Base-by-base conservation (phyloP, 768 basidiomycete genomes). In the Saitozyma podzolica region DNA sequence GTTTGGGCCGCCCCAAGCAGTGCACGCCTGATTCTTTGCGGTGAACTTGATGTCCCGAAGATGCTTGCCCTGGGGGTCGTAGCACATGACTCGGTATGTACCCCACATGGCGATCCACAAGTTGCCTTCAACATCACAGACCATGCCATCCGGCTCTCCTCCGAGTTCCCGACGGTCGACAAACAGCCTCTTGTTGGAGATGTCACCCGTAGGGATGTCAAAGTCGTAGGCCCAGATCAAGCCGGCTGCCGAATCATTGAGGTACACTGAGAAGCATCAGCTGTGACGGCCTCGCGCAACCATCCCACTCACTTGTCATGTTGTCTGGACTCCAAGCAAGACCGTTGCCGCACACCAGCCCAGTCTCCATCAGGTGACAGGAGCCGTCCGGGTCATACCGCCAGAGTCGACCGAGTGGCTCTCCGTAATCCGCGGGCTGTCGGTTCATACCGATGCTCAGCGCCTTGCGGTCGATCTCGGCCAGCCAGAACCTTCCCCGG, bases 61-160 rank as follows among this genome's bases (percentile, higher is more conserved):
- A 41, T 67, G 65, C 45, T 59, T 50, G 14, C 65, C 65, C 13
- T 48, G 37, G 6, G 62, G 8, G n/a, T 50, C 52, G 45, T 60
- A 67, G 20, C 58, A 59, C 65, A 67, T 67, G 20, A 67, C 65
- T 16, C 65, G 54, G n/a, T 48, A 57, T 17, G 53, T 50, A 2
- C 50, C 65, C 65, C 65, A 67, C 65, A 67, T 67, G 17, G 65
- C 65, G 58, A 67, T 67, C 61, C 61, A 67, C 37, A 67, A 39
- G 45, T 67, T 63, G 11, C 65, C 65, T 29, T 67, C 61, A 37
- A 67, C 55, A 40, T 58, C 56, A 50, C 49, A 59, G 0, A 67
- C 65, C 65, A 67, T 67, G 9, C 62, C 65, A 43, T 67, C 65
- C 0, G 65, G 65, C 45, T 67, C 65, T 20, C 65, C 65, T 8